These are phyloP conservation scores for Pezicula radicicola DNA, from an alignment of 2,329 filamentous ascomycete species.

Conservation along the genomic window DNA sequence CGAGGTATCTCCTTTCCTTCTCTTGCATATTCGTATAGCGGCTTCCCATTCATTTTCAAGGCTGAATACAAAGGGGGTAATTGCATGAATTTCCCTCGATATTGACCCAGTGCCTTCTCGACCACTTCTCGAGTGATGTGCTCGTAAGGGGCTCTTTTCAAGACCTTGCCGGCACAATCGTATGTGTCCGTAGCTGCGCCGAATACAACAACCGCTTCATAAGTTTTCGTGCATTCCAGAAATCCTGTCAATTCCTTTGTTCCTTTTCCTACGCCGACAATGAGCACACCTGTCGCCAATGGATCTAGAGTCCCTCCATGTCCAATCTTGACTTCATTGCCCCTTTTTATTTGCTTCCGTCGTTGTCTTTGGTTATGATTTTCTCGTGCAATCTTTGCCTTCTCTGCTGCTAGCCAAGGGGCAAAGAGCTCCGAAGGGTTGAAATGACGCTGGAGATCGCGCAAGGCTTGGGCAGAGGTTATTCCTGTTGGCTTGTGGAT, in stretches of 20 bases:
- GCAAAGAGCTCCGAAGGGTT: slow-evolving; percentile 77
- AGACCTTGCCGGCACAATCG: slow-evolving; percentile 79
- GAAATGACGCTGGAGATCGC: slow-evolving; percentile 82
- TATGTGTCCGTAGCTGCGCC: slow-evolving; percentile 92
- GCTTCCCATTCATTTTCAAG: slow-evolving; percentile 89
- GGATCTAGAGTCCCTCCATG: slow-evolving; percentile 96
- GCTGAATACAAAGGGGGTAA: slow-evolving; percentile 91
- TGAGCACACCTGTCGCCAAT: slow-evolving; percentile 87
- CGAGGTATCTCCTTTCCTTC: slow-evolving; percentile 83
- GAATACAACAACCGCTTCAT: slow-evolving; percentile 86
- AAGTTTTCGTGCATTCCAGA: slow-evolving; percentile 85
- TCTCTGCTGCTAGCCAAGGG: slow-evolving; percentile 69
- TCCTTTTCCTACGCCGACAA: slow-evolving; percentile 81
- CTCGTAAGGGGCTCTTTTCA: slow-evolving; percentile 70
- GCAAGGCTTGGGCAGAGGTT: slow-evolving; percentile 86
- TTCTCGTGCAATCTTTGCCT: slow-evolving; percentile 52
- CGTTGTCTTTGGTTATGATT: slow-evolving; percentile 56
- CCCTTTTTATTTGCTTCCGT: slow-evolving; percentile 52
- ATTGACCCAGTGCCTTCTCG: slow-evolving; percentile 70
- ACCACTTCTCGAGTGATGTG: slow-evolving; percentile 79
- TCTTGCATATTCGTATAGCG: slow-evolving; percentile 91
- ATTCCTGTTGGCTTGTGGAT: slow-evolving; percentile 89
- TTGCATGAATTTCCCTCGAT: slow-evolving; percentile 83
- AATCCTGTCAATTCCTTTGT: slow-evolving; percentile 82
- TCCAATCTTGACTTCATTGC: slow-evolving; percentile 82